Conservation (phyloP, 345 rosid genomes). For the Eucalyptus grandis region DNA sequence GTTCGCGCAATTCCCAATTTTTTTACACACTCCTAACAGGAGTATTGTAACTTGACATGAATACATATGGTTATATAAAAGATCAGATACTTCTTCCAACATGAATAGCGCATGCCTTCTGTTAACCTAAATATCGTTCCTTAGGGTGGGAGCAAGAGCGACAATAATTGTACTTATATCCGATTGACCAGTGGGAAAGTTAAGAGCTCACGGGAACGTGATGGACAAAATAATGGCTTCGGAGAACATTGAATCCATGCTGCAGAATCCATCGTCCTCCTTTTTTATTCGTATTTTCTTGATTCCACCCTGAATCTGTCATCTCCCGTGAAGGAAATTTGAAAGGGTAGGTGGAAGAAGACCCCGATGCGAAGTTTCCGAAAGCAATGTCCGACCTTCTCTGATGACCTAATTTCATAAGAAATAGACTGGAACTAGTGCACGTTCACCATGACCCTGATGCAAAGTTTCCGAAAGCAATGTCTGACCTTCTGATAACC, state of each 20-base stretch:
- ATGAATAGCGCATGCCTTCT: neutral
- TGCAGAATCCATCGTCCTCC: neutral
- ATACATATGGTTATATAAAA: neutral
- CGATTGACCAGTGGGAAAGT: neutral
- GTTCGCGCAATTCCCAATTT: rapidly evolving
- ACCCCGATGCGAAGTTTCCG: neutral
- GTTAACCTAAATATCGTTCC: neutral
- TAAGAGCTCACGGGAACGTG: neutral
- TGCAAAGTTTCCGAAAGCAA: neutral
- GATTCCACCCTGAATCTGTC: neutral
- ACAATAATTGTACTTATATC: neutral
- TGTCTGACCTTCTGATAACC: neutral
- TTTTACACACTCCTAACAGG: rapidly evolving
- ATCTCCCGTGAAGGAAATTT: neutral
- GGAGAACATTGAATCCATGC: neutral
- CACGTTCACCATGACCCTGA: neutral
- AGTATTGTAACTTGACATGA: rapidly evolving
- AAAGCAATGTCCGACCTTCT: neutral
- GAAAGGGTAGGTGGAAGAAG: neutral
- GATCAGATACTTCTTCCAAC: neutral
- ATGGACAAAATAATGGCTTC: neutral
- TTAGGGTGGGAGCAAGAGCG: neutral
- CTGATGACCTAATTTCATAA: neutral
- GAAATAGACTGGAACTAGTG: neutral
- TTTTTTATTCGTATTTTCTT: neutral